A percentile compares a stretch with the other conserved stretches of the same genome.
Evolutionary conservation across 257 asterid genomes (phyloP).

Genomic region (Asclepias syriaca): DNA sequence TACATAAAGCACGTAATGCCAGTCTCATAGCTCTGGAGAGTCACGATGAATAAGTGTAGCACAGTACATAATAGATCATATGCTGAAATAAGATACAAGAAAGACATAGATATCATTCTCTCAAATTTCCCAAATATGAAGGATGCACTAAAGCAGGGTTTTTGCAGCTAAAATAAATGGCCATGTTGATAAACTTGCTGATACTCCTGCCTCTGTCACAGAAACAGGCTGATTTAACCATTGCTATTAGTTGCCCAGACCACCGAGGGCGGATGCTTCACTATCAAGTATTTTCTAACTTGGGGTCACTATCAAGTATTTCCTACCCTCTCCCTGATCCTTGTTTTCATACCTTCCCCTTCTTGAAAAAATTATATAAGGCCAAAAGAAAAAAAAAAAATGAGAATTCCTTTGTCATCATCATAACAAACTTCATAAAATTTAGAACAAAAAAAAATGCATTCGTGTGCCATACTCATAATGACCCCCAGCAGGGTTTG

Average conservation of each 20-base stretch:
- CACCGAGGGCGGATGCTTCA: constrained; percentile 45
- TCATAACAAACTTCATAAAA: background rate
- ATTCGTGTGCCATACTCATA: constrained; percentile 48
- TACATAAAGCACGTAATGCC: background rate
- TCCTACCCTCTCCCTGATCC: background rate
- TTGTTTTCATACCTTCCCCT: background rate
- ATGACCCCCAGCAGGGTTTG: constrained; percentile 98
- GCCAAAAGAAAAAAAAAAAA: too few species aligned
- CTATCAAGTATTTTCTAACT: background rate
- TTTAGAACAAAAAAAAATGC: background rate
- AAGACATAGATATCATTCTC: background rate
- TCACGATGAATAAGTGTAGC: background rate
- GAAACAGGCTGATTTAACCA: constrained; percentile 62
- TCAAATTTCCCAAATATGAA: background rate
- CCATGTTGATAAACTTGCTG: constrained; percentile 92
- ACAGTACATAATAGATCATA: background rate
- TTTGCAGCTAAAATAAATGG: constrained; percentile 94
- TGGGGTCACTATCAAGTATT: too few species aligned
- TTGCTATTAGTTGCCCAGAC: constrained; percentile 51
- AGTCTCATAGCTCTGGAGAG: background rate
- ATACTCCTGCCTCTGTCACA: constrained; percentile 93
- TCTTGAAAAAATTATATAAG: too few species aligned
- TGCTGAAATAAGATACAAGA: background rate
- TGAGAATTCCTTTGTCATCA: background rate
- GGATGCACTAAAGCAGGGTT: constrained; percentile 41